Percentiles rank a stretch among this genome's conserved stretches.
Conservation (phyloP, 2,329 filamentous ascomycete species). For the Leptographium radiaticola region DNA sequence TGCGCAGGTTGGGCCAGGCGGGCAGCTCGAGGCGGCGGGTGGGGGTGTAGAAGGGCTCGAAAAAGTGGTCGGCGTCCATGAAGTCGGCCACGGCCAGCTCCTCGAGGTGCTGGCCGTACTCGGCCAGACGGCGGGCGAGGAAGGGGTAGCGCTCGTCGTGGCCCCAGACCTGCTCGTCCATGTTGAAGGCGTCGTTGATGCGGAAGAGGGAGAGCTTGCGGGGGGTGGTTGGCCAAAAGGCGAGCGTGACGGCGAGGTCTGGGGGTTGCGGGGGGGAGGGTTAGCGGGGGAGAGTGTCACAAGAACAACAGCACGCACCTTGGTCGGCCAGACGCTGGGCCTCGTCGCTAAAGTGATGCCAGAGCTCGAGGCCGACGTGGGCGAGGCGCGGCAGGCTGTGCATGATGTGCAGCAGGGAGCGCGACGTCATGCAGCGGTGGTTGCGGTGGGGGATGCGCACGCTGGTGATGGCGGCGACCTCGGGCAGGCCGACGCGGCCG, state of each 20-base stretch:
- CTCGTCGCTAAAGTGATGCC: constrained; percentile 7
- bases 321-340: constrained; percentile 10
- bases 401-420: constrained; percentile 11
- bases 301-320: not conserved
- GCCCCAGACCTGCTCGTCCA: constrained; percentile 1
- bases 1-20: constrained; percentile 14
- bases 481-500: constrained; percentile 12
- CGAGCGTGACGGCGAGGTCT: constrained; percentile 11
- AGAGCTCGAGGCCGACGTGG: constrained; percentile 12
- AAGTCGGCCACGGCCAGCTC: constrained; percentile 7
- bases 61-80: constrained; percentile 11
- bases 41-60: constrained; percentile 12
- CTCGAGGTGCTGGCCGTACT: constrained; percentile 4
- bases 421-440: constrained; percentile 13
- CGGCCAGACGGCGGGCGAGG: constrained; percentile 1
- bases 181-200: constrained; percentile 7
- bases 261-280: not conserved
- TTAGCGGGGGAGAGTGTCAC: not conserved
- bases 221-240: constrained; percentile 12
- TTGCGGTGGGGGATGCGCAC: constrained; percentile 12
- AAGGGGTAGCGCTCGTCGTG: constrained; percentile 3
- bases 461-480: constrained; percentile 11
- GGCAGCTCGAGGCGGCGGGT: constrained; percentile 5
- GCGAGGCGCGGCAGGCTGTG: constrained; percentile 11
- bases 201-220: constrained; percentile 13